Conservation (phyloP, 768 basidiomycete genomes). For the Inosperma sp. region DNA sequence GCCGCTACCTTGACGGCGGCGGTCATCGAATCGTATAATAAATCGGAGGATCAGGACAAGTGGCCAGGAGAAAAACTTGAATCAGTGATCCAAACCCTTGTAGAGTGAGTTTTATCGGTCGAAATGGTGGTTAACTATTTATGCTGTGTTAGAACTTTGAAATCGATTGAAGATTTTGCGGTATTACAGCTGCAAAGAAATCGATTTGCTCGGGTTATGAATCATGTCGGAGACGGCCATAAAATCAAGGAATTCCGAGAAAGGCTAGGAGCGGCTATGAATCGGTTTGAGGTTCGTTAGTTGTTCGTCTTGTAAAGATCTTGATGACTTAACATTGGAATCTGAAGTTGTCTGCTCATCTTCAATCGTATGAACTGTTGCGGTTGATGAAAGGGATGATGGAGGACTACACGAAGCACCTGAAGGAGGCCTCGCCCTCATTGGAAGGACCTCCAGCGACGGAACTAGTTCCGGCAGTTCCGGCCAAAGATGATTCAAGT, state of each 20-base stretch:
- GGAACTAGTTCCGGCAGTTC: too few species aligned
- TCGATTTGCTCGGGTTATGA: background rate
- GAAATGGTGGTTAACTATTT: background rate
- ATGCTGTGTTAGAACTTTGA: background rate
- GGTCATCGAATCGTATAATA: background rate
- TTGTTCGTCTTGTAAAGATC: background rate
- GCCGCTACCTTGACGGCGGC: background rate
- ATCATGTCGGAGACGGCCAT: background rate
- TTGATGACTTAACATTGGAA: background rate
- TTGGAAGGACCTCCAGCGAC: too few species aligned
- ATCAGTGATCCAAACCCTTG: background rate
- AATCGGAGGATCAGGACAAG: background rate
- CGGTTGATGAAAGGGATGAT: constrained; percentile 1
- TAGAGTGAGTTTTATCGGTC: background rate
- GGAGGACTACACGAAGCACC: background rate
- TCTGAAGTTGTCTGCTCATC: constrained; percentile 4
- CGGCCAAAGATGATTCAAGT: too few species aligned
- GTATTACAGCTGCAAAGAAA: background rate
- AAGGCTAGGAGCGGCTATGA: background rate
- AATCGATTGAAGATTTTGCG: background rate
- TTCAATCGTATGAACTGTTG: constrained; percentile 2
- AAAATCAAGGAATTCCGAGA: constrained; percentile 7
- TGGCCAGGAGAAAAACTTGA: constrained; percentile 9
- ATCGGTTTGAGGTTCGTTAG: background rate
- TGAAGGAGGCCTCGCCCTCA: too few species aligned